These are phyloP conservation scores for Penicillium atrosanguineum DNA, from an alignment of 495 filamentous ascomycete genomes.

Conservation along the genomic window DNA sequence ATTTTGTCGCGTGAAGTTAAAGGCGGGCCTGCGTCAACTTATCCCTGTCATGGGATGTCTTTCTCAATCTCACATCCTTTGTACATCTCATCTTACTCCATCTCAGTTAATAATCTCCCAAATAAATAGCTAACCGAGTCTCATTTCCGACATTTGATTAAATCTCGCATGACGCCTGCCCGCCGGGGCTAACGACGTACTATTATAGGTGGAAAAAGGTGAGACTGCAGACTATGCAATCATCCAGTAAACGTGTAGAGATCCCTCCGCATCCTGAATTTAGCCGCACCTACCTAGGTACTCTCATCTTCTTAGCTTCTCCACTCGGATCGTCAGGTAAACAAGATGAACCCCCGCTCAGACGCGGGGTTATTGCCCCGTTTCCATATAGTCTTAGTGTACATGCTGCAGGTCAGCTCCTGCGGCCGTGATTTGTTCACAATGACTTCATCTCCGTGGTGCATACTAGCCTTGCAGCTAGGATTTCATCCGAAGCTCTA, in stretches of 20 bases:
- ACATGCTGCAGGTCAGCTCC: not conserved
- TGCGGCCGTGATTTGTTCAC: conserved; percentile 2
- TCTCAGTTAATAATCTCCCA: not conserved
- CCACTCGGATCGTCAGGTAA: not conserved
- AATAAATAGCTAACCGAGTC: not conserved
- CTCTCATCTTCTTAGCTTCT: not conserved
- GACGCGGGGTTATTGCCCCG: conserved; percentile 17
- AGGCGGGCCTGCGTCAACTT: not conserved
- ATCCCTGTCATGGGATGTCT: not conserved
- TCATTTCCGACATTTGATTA: not conserved
- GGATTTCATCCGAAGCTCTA: conserved; percentile 2
- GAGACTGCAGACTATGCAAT: conserved; percentile 2
- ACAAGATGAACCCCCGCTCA: not conserved
- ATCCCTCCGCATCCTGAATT: not conserved
- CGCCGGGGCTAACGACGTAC: not conserved
- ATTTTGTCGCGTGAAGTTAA: not conserved
- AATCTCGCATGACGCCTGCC: conserved; percentile 1
- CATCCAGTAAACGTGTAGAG: conserved; percentile 1
- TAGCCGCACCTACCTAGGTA: not conserved
- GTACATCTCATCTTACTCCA: conserved; percentile 8
- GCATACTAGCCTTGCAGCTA: not conserved
- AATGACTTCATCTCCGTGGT: conserved; percentile 13
- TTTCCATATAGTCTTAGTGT: conserved; percentile 20
- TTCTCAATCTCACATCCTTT: conserved; percentile 5
- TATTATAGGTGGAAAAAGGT: conserved; percentile 25